Evolutionary conservation across 192 early-diverging fungal genomes (phyloP).

Genomic region (Paraglomus brasilianum): DNA sequence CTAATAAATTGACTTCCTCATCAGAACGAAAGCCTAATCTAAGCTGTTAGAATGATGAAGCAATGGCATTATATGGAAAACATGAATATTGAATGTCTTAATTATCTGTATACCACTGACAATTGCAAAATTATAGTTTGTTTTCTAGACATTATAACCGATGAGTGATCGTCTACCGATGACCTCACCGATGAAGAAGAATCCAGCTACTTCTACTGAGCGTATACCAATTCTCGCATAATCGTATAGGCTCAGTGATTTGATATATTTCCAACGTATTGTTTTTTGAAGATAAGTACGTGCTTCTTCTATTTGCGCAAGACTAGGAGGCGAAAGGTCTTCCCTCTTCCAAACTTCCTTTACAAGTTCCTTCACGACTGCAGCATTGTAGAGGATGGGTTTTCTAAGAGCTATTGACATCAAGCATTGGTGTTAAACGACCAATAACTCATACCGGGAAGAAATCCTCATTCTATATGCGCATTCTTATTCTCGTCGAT

Average conservation of each 20-base stretch:
- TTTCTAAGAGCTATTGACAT: not conserved
- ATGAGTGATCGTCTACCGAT: slow-evolving; percentile 63
- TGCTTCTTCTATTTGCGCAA: slow-evolving; percentile 49
- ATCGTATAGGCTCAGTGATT: slow-evolving; percentile 49
- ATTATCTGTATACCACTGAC: no score
- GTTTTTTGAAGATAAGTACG: slow-evolving; percentile 38
- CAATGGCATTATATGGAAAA: no score
- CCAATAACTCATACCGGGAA: no score
- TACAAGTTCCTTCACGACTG: slow-evolving; percentile 57
- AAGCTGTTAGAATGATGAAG: no score
- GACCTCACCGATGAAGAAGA: slow-evolving; percentile 64
- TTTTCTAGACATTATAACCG: slow-evolving; percentile 54
- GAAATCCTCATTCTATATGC: no score
- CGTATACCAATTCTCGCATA: slow-evolving; percentile 51
- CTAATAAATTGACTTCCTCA: no score
- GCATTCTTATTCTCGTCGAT: no score
- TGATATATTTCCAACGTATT: slow-evolving; percentile 40
- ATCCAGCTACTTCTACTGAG: slow-evolving; percentile 54
- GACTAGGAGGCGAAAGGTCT: slow-evolving; percentile 57
- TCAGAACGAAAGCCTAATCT: no score
- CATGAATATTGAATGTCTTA: no score
- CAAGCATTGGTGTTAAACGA: no score
- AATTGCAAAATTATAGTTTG: not conserved
- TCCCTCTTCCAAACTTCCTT: slow-evolving; percentile 66
- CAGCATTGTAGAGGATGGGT: slow-evolving; percentile 52